Conservation (phyloP, 2,329 filamentous ascomycete genomes). For the Fusarium annulatum region DNA sequence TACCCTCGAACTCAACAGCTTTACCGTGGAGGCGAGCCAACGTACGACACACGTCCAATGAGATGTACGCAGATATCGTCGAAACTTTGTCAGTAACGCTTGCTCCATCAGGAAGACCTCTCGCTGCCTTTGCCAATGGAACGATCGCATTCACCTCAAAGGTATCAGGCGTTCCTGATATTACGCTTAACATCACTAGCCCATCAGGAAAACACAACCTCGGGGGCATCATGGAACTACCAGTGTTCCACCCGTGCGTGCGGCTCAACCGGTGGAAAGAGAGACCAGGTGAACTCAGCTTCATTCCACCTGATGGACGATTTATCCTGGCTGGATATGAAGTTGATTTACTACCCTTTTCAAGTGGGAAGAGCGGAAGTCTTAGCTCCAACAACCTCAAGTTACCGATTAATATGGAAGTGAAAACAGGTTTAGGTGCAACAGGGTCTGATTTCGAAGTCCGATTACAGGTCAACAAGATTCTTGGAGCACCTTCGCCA, state of each 20-base stretch:
- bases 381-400: conserved; percentile 74
- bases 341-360: conserved; percentile 85
- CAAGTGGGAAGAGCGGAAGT: conserved; percentile 65
- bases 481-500: conserved; percentile 61
- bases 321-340: conserved; percentile 96
- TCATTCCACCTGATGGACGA: conserved; percentile 92
- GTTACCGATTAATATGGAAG: conserved; percentile 83
- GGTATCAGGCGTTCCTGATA: conserved; percentile 92
- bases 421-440: conserved; percentile 81
- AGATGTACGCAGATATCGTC: conserved; percentile 95
- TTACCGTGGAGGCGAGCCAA: conserved; percentile 92
- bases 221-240: conserved; percentile 80
- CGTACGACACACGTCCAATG: conserved; percentile 95
- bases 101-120: conserved; percentile 87
- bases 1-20: conserved; percentile 61
- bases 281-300: conserved; percentile 89
- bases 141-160: conserved; percentile 96
- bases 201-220: conserved; percentile 85
- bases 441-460: conserved; percentile 90
- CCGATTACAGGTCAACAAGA: conserved; percentile 75
- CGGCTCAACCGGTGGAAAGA: conserved; percentile 90
- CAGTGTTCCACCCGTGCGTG: conserved; percentile 97
- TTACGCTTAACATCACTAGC: conserved; percentile 82
- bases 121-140: conserved; percentile 89
- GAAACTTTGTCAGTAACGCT: conserved; percentile 90